Evolutionary conservation across 176 grass and related monocot species (phyloP).

Genomic region (Luzula sylvatica): DNA sequence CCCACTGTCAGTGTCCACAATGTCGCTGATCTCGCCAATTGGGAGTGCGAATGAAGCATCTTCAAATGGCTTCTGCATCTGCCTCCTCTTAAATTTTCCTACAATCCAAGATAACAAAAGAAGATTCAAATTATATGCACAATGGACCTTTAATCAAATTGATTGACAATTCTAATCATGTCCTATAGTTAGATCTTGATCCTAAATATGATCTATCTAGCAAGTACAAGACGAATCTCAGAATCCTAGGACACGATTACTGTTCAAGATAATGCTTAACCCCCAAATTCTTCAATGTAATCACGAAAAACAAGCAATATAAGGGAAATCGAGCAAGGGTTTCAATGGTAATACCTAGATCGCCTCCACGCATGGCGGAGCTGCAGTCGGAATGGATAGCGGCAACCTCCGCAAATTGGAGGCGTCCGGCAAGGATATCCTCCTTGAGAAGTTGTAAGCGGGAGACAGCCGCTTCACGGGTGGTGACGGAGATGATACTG

Average conservation of each 20-base stretch:
- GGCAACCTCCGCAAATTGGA: constrained; percentile 26
- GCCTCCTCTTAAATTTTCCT: constrained; percentile 73
- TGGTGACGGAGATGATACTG: constrained; percentile 34
- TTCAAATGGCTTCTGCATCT: constrained; percentile 99
- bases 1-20: constrained; percentile 82
- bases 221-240: too few relatives aligned
- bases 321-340: too few relatives aligned
- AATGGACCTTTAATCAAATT: background rate
- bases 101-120: background rate
- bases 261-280: too few relatives aligned
- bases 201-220: too few relatives aligned
- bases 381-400: constrained; percentile 32
- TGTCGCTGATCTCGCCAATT: constrained; percentile 57
- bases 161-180: background rate
- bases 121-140: background rate
- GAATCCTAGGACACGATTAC: too few relatives aligned
- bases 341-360: constrained; percentile 42
- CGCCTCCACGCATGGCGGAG: constrained; percentile 47
- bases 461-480: constrained; percentile 21
- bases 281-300: too few relatives aligned
- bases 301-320: too few relatives aligned
- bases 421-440: constrained; percentile 23
- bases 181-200: background rate
- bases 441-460: constrained; percentile 21
- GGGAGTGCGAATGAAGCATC: constrained; percentile 57